These are phyloP conservation scores for Amphirosellinia nigrospora DNA, from an alignment of 495 filamentous ascomycete species.

Conservation along the genomic window DNA sequence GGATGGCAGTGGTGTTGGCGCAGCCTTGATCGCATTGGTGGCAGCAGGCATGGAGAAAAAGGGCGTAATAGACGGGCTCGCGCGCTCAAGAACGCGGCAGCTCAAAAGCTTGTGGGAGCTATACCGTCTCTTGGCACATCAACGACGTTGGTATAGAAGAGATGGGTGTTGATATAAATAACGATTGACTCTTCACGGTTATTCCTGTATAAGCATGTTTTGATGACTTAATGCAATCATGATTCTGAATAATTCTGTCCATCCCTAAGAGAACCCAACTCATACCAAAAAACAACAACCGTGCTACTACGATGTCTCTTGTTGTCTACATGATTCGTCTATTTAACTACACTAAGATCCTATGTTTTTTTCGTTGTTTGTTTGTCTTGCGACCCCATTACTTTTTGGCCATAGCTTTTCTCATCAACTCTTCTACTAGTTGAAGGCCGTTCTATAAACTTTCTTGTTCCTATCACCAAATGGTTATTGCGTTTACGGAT, in stretches of 20 bases:
- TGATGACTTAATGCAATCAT: slow-evolving; percentile 35
- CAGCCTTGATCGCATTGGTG: slow-evolving; percentile 86
- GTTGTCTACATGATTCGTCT: slow-evolving; percentile 11
- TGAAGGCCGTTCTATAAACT: background rate
- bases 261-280: background rate
- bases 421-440: background rate
- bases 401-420: background rate
- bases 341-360: background rate
- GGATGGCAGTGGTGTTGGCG: slow-evolving; percentile 91
- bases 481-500: background rate
- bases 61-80: slow-evolving; percentile 30
- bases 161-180: slow-evolving; percentile 11
- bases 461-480: background rate
- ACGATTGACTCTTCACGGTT: no score
- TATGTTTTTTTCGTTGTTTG: background rate
- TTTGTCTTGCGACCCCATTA: background rate
- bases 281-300: background rate
- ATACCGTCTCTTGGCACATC: slow-evolving; percentile 33
- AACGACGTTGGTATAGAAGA: slow-evolving; percentile 35
- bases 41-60: slow-evolving; percentile 58
- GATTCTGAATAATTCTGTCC: slow-evolving; percentile 26
- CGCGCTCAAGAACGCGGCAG: slow-evolving; percentile 31
- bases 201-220: slow-evolving; percentile 26
- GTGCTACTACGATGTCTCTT: background rate
- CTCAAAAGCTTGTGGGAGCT: slow-evolving; percentile 25